Evolutionary conservation across 1,139 yeast species (phyloP).

Genomic region (Protomyces lactucae-debilis): DNA sequence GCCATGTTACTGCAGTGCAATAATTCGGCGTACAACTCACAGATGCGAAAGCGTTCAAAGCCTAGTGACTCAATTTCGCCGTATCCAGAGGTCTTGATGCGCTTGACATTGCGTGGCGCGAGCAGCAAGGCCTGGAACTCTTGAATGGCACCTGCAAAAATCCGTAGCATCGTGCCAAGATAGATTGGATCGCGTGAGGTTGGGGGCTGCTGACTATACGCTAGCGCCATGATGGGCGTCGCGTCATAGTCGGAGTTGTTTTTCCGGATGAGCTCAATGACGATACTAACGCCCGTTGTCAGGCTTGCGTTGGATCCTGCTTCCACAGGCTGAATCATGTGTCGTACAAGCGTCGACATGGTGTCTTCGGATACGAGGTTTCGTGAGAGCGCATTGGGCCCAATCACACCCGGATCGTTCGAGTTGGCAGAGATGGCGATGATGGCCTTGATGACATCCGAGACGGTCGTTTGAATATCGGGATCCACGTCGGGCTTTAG

Average conservation of each 20-base stretch:
- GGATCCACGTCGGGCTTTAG: constrained; percentile 28
- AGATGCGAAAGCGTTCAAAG: constrained; percentile 88
- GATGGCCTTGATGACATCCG: constrained; percentile 89
- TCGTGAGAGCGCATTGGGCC: constrained; percentile 91
- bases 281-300: constrained; percentile 93
- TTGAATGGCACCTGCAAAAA: constrained; percentile 72
- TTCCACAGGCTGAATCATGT: constrained; percentile 56
- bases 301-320: constrained; percentile 38
- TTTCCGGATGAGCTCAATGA: constrained; percentile 89
- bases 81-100: constrained; percentile 60
- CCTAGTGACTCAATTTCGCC: constrained; percentile 84
- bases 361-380: constrained; percentile 76
- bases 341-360: constrained; percentile 58
- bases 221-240: constrained; percentile 79
- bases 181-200: constrained; percentile 92
- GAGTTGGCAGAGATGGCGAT: constrained; percentile 93
- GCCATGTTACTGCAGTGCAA: constrained; percentile 98
- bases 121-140: constrained; percentile 58
- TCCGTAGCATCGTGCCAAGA: constrained; percentile 75
- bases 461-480: constrained; percentile 82
- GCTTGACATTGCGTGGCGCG: constrained; percentile 37
- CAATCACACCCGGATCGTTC: constrained; percentile 76
- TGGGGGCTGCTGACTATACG: constrained; percentile 90
- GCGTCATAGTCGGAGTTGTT: constrained; percentile 94
- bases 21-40: constrained; percentile 90